A percentile compares a stretch with the other conserved stretches of the same genome.
Conservation (phyloP, 2,329 filamentous ascomycete species). For the Monilinia laxa region DNA sequence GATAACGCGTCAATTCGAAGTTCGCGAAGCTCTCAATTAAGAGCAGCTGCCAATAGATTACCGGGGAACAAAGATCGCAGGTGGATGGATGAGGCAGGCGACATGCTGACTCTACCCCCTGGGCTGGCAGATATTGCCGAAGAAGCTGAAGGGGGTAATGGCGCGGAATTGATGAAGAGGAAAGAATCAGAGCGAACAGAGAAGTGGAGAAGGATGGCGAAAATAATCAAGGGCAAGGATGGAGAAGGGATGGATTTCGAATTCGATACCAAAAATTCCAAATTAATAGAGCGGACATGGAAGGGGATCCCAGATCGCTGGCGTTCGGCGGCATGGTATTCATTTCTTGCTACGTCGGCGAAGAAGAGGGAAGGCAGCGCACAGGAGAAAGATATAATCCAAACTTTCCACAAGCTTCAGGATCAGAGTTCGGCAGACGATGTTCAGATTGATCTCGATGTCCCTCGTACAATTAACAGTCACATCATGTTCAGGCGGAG, state of each 20-base stretch:
- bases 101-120: conserved; percentile 62
- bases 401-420: conserved; percentile 71
- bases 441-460: conserved; percentile 94
- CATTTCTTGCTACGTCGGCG: conserved; percentile 79
- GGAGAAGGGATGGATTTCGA: conserved; percentile 65
- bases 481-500: conserved; percentile 96
- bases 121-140: conserved; percentile 57
- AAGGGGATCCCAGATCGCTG: conserved; percentile 97
- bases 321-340: conserved; percentile 92
- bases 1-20: conserved; percentile 42
- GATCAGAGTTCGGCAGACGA: conserved; percentile 79
- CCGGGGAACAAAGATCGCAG: conserved; percentile 61
- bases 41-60: conserved; percentile 58
- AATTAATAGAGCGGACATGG: conserved; percentile 89
- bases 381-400: conserved; percentile 69
- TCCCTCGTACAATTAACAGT: conserved; percentile 88
- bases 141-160: conserved; percentile 53
- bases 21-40: conserved; percentile 53
- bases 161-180: conserved; percentile 56
- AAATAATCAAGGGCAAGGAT: conserved; percentile 51
- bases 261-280: conserved; percentile 79
- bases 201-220: conserved; percentile 68
- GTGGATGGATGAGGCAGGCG: conserved; percentile 64
- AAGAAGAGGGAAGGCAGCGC: conserved; percentile 60
- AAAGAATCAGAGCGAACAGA: conserved; percentile 64